Conservation (phyloP, 495 filamentous ascomycete species). For the Tuber brumale region DNA sequence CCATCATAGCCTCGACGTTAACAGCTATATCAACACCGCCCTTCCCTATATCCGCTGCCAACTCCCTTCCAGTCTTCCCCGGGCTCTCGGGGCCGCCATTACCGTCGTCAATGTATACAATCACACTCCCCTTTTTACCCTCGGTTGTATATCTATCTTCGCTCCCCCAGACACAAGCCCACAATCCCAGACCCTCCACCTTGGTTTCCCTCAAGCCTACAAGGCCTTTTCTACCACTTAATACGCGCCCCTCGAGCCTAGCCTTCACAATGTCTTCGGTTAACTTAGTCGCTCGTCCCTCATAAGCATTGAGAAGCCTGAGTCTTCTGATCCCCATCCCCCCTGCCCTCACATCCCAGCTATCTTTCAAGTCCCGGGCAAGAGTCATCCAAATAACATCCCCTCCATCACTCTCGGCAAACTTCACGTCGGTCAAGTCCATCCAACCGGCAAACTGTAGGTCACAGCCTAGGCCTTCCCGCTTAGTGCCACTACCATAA, state of each 20-base stretch:
- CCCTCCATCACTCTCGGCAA: conserved; percentile 70
- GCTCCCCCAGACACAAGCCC: conserved; percentile 39
- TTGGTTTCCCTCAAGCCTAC: conserved; percentile 36
- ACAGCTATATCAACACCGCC: conserved; percentile 62
- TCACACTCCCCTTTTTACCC: conserved; percentile 25
- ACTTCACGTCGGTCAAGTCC: conserved; percentile 60
- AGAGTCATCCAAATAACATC: conserved; percentile 65
- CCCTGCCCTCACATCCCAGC: conserved; percentile 49
- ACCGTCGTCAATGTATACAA: conserved; percentile 37
- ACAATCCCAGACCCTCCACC: conserved; percentile 35
- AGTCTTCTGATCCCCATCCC: conserved; percentile 55
- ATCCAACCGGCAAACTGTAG: conserved; percentile 69
- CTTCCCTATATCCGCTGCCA: conserved; percentile 53
- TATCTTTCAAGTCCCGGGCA: conserved; percentile 52
- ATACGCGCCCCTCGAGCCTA: conserved; percentile 73
- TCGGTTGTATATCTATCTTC: conserved; percentile 24
- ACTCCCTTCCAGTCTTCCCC: conserved; percentile 24
- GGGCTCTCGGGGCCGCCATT: conserved; percentile 18
- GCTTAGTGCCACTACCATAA: conserved; percentile 39
- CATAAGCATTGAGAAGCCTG: conserved; percentile 65
- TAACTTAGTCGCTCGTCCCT: conserved; percentile 67
- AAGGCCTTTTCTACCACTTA: conserved; percentile 54
- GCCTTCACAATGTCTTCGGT: conserved; percentile 84
- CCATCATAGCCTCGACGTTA: conserved; percentile 45
- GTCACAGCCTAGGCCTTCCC: conserved; percentile 47